Conservation (phyloP, 257 asterid genomes). For the Mentha longifolia region DNA sequence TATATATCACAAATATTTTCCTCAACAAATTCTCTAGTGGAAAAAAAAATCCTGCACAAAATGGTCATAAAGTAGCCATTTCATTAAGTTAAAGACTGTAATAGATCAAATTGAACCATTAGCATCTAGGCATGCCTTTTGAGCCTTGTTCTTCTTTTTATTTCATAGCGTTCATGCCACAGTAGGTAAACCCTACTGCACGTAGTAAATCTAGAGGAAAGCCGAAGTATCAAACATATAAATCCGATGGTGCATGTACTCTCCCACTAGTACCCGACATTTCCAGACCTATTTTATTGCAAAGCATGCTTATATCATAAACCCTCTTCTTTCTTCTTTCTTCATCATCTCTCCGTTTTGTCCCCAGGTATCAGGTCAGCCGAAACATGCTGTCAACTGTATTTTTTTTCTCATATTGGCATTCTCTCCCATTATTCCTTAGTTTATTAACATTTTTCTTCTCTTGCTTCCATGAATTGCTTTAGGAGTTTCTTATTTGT, state of each 20-base stretch:
- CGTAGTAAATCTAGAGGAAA: slow-evolving; percentile 8
- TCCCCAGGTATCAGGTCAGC: neutral
- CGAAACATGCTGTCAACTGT: neutral
- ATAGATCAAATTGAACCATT: slow-evolving; percentile 6
- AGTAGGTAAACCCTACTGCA: neutral
- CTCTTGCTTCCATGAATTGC: neutral
- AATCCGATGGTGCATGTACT: slow-evolving; percentile 7
- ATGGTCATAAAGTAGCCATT: neutral
- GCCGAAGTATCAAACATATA: neutral
- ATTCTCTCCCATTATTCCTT: neutral
- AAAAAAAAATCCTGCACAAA: neutral
- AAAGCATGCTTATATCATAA: neutral
- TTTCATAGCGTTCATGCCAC: neutral
- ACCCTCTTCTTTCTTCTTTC: neutral
- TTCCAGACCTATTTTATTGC: slow-evolving; percentile 5
- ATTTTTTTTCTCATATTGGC: slow-evolving; percentile 1
- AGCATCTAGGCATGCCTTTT: slow-evolving; percentile 4
- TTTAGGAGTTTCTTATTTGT: neutral
- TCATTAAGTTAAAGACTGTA: neutral
- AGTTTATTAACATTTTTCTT: slow-evolving; percentile 2
- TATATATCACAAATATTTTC: slow-evolving; percentile 1
- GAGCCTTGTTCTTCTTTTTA: neutral
- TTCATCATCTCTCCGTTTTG: neutral
- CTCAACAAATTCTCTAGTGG: neutral
- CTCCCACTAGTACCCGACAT: slow-evolving; percentile 5